Percentiles rank a stretch among this genome's conserved stretches.
Evolutionary conservation across 140 eudicot species (phyloP).

Genomic region (Ambrosia hybrid): DNA sequence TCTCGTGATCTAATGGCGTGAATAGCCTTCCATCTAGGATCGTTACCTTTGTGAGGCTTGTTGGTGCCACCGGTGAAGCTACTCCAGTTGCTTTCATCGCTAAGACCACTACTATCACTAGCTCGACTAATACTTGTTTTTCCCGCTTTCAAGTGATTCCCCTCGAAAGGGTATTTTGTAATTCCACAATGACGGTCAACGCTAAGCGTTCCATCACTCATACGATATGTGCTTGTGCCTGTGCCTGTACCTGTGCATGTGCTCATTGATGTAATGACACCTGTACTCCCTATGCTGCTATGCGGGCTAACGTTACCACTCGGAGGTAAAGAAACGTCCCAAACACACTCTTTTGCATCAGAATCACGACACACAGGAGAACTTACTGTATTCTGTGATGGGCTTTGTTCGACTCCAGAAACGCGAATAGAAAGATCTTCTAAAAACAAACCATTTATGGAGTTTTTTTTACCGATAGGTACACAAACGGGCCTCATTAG

Average conservation of each 20-base stretch:
- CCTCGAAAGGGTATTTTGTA: slow-evolving; percentile 56
- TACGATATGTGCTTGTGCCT: slow-evolving; percentile 51
- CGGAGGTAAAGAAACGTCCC: slow-evolving; percentile 97
- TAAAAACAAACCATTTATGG: slow-evolving; percentile 67
- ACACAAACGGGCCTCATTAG: slow-evolving; percentile 75
- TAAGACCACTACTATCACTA: slow-evolving; percentile 90
- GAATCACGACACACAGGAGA: slow-evolving; percentile 49
- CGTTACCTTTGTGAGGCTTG: slow-evolving; percentile 94
- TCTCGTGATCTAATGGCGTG: slow-evolving; percentile 70
- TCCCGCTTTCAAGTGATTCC: slow-evolving; percentile 69
- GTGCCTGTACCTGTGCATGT: not conserved
- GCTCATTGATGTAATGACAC: slow-evolving; percentile 65
- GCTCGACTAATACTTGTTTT: slow-evolving; percentile 85
- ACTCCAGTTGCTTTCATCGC: slow-evolving; percentile 95
- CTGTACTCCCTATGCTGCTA: slow-evolving; percentile 73
- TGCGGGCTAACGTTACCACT: slow-evolving; percentile 94
- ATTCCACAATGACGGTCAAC: slow-evolving; percentile 38
- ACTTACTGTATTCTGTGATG: slow-evolving; percentile 48
- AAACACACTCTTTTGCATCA: slow-evolving; percentile 75
- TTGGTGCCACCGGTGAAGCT: slow-evolving; percentile 69
- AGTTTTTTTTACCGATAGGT: slow-evolving; percentile 58
- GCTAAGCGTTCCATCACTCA: slow-evolving; percentile 81
- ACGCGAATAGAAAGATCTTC: slow-evolving; percentile 59
- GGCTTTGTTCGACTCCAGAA: too few relatives aligned
- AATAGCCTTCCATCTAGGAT: slow-evolving; percentile 96